Evolutionary conservation across 768 basidiomycete species (phyloP).

Genomic region (Leccinellum albellum): DNA sequence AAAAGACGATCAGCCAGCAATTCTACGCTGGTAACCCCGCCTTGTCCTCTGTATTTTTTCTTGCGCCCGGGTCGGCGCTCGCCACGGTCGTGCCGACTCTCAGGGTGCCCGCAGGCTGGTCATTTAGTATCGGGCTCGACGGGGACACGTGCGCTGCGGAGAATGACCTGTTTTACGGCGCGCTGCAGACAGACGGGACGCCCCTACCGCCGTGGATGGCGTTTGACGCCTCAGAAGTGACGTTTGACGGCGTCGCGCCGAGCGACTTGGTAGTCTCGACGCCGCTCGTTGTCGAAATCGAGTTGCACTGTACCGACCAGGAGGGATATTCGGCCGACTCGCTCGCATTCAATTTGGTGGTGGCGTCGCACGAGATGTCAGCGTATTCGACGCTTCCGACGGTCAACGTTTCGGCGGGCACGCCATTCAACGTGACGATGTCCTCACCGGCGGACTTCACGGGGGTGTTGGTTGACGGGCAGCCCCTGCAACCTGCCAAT

Average conservation of each 20-base stretch:
- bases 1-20: conserved; percentile 53
- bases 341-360: conserved; percentile 60
- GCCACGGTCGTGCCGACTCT: conserved; percentile 49
- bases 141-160: conserved; percentile 54
- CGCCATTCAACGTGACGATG: conserved; percentile 49
- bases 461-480: conserved; percentile 61
- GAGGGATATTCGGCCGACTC: conserved; percentile 63
- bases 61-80: conserved; percentile 59
- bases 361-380: conserved; percentile 69
- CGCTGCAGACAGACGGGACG: conserved; percentile 62
- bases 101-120: conserved; percentile 78
- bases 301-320: conserved; percentile 67
- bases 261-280: conserved; percentile 34
- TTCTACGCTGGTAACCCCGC: conserved; percentile 58
- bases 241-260: conserved; percentile 79
- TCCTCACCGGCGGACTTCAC: conserved; percentile 55
- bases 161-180: conserved; percentile 57
- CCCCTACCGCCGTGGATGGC: conserved; percentile 70
- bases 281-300: conserved; percentile 46
- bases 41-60: conserved; percentile 72
- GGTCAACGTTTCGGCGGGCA: conserved; percentile 66
- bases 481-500: conserved; percentile 53
- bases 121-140: conserved; percentile 84
- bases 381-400: conserved; percentile 47
- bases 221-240: conserved; percentile 65